Conservation (phyloP, 306 rosid genomes). For the Pyrus betulifolia region DNA sequence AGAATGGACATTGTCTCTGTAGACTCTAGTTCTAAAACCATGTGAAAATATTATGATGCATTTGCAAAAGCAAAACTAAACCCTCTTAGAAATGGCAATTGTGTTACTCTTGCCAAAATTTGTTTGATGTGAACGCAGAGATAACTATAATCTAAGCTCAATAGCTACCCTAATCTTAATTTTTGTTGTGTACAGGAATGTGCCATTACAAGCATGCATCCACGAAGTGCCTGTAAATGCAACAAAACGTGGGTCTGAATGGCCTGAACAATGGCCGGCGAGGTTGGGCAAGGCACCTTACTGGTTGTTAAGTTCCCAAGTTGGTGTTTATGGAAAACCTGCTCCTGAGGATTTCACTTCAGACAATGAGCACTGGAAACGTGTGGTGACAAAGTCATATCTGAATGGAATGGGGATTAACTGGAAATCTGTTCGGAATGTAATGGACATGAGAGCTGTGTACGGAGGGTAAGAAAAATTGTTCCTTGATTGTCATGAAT, state of each 20-base stretch:
- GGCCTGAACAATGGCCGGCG: slow-evolving; percentile 89
- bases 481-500: not conserved
- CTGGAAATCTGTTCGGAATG: slow-evolving; percentile 87
- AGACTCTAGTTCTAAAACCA: not conserved
- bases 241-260: slow-evolving; percentile 66
- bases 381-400: slow-evolving; percentile 65
- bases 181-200: slow-evolving; percentile 47
- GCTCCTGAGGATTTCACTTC: slow-evolving; percentile 88
- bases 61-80: slow-evolving; percentile 4
- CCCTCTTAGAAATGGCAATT: not conserved
- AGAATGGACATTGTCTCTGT: not conserved
- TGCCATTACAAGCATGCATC: slow-evolving; percentile 80
- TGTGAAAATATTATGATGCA: not conserved
- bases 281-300: slow-evolving; percentile 74
- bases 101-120: not conserved
- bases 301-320: slow-evolving; percentile 82
- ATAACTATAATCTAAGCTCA: not conserved
- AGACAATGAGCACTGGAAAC: slow-evolving; percentile 83
- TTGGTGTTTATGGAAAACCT: slow-evolving; percentile 91
- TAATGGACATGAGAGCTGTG: slow-evolving; percentile 91
- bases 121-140: not conserved
- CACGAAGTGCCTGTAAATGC: slow-evolving; percentile 68
- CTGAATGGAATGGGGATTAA: slow-evolving; percentile 69
- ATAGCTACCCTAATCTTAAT: slow-evolving; percentile 10
- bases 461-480: slow-evolving; percentile 84